phyloP scores from a whole-genome alignment of 2,329 filamentous ascomycete genomes.

The Fusarium sp. region DNA sequence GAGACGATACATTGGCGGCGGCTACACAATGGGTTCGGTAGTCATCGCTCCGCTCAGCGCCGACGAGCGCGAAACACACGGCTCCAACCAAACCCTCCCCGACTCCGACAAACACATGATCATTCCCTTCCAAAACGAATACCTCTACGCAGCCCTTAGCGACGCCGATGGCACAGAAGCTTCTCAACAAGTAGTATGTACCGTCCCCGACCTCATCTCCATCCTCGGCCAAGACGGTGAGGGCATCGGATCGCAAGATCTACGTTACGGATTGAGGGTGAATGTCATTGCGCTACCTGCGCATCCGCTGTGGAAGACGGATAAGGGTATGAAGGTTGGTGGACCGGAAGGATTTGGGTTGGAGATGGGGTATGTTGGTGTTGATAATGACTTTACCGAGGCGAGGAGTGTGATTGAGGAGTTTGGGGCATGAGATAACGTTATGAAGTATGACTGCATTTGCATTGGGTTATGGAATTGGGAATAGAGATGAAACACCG shows the following conservation, averaged over 20 bases:
- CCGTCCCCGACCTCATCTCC: constrained; percentile 52
- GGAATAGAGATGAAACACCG: neutral
- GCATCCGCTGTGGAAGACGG: constrained; percentile 61
- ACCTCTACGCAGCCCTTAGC: constrained; percentile 51
- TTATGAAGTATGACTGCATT: neutral
- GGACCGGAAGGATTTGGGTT: constrained; percentile 51
- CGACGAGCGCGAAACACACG: constrained; percentile 46
- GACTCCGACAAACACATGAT: constrained; percentile 48
- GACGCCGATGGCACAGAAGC: constrained; percentile 47
- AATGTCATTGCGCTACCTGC: constrained; percentile 62
- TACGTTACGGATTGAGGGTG: constrained; percentile 63
- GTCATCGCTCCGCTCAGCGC: constrained; percentile 49
- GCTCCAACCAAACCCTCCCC: constrained; percentile 18
- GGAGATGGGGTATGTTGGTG: constrained; percentile 45
- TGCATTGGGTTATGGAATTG: constrained; percentile 1
- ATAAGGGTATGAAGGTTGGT: constrained; percentile 49
- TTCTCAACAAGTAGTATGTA: constrained; percentile 49
- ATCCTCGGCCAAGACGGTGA: constrained; percentile 58
- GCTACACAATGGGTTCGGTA: constrained; percentile 56
- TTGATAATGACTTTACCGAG: constrained; percentile 55
- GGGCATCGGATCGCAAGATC: constrained; percentile 61
- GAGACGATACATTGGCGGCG: constrained; percentile 51
- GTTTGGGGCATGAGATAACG: constrained; percentile 44
- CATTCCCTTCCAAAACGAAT: constrained; percentile 58
- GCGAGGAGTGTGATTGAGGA: constrained; percentile 64